A percentile compares a stretch with the other conserved stretches of the same genome.
These are phyloP conservation scores for Hygrophila difformis DNA, from an alignment of 257 asterid species.

Conservation along the genomic window DNA sequence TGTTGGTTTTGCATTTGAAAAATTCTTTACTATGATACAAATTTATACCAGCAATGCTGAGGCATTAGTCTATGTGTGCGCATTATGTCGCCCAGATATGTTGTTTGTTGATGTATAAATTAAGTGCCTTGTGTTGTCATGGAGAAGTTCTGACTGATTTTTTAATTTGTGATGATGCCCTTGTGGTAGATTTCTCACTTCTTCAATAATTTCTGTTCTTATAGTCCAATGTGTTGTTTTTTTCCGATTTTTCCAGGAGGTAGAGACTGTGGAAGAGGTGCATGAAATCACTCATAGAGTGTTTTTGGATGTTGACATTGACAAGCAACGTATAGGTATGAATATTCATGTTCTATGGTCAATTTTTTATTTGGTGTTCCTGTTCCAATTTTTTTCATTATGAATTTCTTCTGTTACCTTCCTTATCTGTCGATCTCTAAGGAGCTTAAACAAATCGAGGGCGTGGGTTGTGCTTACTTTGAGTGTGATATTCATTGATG, in stretches of 20 bases:
- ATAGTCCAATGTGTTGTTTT: not conserved
- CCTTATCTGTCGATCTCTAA: not conserved
- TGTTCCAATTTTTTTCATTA: not conserved
- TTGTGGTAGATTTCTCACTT: constrained; percentile 3
- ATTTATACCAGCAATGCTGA: not conserved
- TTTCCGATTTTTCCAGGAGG: constrained; percentile 31
- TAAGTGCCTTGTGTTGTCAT: constrained; percentile 4
- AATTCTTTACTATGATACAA: not conserved
- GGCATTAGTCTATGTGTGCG: not conserved
- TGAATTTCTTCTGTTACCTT: not conserved
- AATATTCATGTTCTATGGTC: not conserved
- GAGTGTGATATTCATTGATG: too few relatives aligned
- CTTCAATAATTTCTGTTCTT: not conserved
- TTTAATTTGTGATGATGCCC: not conserved
- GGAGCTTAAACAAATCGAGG: not conserved
- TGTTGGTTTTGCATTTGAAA: too few relatives aligned
- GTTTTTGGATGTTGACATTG: constrained; percentile 92
- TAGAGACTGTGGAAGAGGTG: constrained; percentile 48
- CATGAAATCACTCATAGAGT: constrained; percentile 78
- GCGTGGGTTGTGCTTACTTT: too few relatives aligned
- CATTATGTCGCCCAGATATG: not conserved
- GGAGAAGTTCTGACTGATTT: not conserved
- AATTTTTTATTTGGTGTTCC: not conserved
- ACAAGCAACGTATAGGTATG: constrained; percentile 74
- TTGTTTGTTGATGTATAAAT: not conserved